These are phyloP conservation scores for Begonia masoniana DNA, from an alignment of 306 rosid genomes.

Conservation along the genomic window DNA sequence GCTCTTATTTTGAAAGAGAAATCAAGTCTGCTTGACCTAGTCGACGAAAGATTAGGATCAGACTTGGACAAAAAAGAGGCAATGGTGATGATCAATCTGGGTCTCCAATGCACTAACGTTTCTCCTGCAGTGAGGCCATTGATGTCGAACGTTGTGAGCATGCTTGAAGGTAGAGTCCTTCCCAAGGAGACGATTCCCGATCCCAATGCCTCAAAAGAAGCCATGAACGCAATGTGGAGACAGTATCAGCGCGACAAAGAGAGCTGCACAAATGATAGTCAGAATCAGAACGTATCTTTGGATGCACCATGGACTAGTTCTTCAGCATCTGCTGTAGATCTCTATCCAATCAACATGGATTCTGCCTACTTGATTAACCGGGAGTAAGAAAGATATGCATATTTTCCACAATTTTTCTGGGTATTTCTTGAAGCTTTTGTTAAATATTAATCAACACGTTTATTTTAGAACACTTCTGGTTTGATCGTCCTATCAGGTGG, in stretches of 20 bases:
- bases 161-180: conserved; percentile 16
- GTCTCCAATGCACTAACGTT: conserved; percentile 22
- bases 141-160: conserved; percentile 23
- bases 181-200: conserved; percentile 11
- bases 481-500: too few species aligned
- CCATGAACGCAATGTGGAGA: conserved; percentile 4
- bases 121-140: conserved; percentile 23
- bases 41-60: conserved; percentile 24
- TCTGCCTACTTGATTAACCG: conserved; percentile 8
- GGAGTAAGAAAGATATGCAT: too few species aligned
- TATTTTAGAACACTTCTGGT: too few species aligned
- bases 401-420: too few species aligned
- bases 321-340: conserved; percentile 16
- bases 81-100: conserved; percentile 22
- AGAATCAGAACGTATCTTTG: background rate
- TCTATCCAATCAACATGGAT: conserved; percentile 17
- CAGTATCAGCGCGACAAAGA: background rate
- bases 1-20: conserved; percentile 18
- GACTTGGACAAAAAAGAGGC: conserved; percentile 20
- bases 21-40: conserved; percentile 23
- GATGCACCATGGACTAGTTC: conserved; percentile 13
- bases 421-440: too few species aligned
- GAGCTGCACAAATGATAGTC: background rate
- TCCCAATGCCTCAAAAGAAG: background rate
- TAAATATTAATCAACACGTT: too few species aligned